phyloP scores from a whole-genome alignment of 164 flowering plant genomes.

The Kalanchoe fedtschenkoi region DNA sequence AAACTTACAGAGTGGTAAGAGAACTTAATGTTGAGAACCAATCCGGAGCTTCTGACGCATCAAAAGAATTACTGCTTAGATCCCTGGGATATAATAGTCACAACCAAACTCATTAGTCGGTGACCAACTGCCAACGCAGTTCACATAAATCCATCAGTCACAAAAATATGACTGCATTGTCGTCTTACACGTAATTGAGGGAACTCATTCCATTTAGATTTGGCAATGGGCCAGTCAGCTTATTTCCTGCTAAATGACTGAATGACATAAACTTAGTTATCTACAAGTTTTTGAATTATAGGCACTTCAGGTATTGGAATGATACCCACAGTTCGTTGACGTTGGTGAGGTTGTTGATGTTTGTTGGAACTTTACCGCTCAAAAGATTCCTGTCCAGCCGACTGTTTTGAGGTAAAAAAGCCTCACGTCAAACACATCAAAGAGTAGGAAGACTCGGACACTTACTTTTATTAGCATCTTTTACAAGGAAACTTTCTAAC shows the following conservation, averaged over 20 bases:
- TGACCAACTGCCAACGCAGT: conserved; percentile 18
- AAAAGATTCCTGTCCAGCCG: conserved; percentile 56
- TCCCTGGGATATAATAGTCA: conserved; percentile 38
- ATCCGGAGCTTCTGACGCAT: conserved; percentile 29
- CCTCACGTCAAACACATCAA: neutral
- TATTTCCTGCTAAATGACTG: conserved; percentile 50
- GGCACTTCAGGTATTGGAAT: neutral
- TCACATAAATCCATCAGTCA: neutral
- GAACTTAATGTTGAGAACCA: conserved; percentile 42
- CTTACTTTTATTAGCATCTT: neutral
- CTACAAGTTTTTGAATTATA: neutral
- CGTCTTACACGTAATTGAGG: conserved; percentile 43
- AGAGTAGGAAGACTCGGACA: neutral
- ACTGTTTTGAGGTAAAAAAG: conserved; percentile 21
- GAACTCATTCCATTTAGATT: conserved; percentile 42
- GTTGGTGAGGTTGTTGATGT: conserved; percentile 39
- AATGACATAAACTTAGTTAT: neutral
- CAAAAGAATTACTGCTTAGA: conserved; percentile 56
- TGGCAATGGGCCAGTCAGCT: conserved; percentile 40
- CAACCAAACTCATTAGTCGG: conserved; percentile 56
- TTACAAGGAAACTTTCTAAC: neutral
- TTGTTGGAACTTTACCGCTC: conserved; percentile 35
- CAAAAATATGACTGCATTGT: neutral
- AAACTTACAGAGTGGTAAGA: conserved; percentile 42
- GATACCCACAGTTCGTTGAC: conserved; percentile 37